Conservation (phyloP, 495 filamentous ascomycete species). For the Aspergillus olivimuriae region DNA sequence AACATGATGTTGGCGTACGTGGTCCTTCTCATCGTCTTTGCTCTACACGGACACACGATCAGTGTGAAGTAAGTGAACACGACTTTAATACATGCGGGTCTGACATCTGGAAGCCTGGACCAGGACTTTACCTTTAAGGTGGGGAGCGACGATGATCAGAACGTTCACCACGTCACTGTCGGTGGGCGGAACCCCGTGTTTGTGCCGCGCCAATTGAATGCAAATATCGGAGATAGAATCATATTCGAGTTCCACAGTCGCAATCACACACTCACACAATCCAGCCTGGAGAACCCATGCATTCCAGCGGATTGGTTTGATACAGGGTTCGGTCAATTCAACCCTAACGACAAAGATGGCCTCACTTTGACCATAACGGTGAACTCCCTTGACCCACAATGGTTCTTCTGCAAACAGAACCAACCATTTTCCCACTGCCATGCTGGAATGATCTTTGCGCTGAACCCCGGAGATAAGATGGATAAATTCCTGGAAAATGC, state of each 20-base stretch:
- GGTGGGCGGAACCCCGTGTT: conserved; percentile 1
- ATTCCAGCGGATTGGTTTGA: neutral
- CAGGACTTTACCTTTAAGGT: neutral
- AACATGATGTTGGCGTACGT: too few relatives aligned
- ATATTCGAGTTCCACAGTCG: conserved; percentile 2
- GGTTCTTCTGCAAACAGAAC: conserved; percentile 7
- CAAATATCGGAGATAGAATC: conserved; percentile 6
- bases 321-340: conserved; percentile 3
- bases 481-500: conserved; percentile 2
- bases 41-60: too few relatives aligned
- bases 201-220: conserved; percentile 1
- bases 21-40: too few relatives aligned
- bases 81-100: neutral
- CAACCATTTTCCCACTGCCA: conserved; percentile 5
- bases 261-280: conserved; percentile 6
- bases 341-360: neutral
- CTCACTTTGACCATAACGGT: conserved; percentile 1
- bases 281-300: conserved; percentile 3
- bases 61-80: too few relatives aligned
- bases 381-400: conserved; percentile 4
- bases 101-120: neutral
- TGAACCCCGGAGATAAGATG: conserved; percentile 7
- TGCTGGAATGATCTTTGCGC: conserved; percentile 7
- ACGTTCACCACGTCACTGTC: conserved; percentile 1
- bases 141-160: neutral